A percentile compares a stretch with the other conserved stretches of the same genome.
Evolutionary conservation across 164 flowering plant species (phyloP).

Genomic region (Protea cynaroides): DNA sequence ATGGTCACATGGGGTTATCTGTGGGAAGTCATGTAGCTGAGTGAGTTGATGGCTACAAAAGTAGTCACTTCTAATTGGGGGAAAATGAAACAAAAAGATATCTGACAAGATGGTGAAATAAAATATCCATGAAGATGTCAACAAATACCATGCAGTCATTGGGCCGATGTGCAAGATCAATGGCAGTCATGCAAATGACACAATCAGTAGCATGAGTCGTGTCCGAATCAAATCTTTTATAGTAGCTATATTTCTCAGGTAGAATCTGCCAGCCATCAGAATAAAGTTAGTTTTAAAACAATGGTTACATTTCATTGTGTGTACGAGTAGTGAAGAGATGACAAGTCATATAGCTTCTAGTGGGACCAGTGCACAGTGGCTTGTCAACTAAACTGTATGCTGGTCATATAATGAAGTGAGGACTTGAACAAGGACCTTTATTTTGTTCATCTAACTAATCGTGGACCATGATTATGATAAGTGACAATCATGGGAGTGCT

Average conservation of each 20-base stretch:
- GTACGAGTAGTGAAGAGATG: neutral
- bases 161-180: constrained; percentile 62
- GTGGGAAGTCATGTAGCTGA: constrained; percentile 11
- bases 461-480: too few species aligned
- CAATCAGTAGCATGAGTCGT: constrained; percentile 60
- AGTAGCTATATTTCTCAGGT: constrained; percentile 93
- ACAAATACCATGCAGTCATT: constrained; percentile 82
- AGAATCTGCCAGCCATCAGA: constrained; percentile 56
- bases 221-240: constrained; percentile 56
- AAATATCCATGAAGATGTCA: neutral
- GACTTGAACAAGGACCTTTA: too few species aligned
- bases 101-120: neutral
- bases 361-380: too few species aligned
- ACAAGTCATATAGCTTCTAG: too few species aligned
- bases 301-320: neutral
- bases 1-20: constrained; percentile 99
- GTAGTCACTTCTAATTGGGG: neutral
- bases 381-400: too few species aligned
- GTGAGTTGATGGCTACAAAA: neutral
- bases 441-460: too few species aligned
- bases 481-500: too few species aligned
- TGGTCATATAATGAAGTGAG: too few species aligned
- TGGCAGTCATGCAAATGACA: constrained; percentile 93
- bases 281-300: constrained; percentile 2
- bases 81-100: neutral